These are phyloP conservation scores for Gossypium davidsonii DNA, from an alignment of 441 rosid genomes.

Conservation along the genomic window DNA sequence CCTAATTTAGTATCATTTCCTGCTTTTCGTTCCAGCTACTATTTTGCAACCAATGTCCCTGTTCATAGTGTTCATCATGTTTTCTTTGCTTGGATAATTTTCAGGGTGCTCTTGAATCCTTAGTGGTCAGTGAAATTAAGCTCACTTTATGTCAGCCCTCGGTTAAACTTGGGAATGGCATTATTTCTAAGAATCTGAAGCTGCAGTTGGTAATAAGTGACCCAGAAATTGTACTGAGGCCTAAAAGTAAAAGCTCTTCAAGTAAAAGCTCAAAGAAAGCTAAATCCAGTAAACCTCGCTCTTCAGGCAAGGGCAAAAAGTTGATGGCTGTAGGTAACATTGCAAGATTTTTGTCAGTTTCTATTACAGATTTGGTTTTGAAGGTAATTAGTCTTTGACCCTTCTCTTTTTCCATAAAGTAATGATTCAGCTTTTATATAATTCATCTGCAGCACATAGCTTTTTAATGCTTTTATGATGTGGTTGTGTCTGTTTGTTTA, in stretches of 20 bases:
- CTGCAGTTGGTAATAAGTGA: conserved; percentile 71
- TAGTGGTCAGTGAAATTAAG: conserved; percentile 85
- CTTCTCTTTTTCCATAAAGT: neutral
- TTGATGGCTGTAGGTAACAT: conserved; percentile 82
- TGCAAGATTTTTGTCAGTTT: conserved; percentile 91
- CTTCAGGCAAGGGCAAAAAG: conserved; percentile 69
- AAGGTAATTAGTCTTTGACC: conserved; percentile 45
- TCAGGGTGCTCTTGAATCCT: conserved; percentile 92
- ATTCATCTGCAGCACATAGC: neutral
- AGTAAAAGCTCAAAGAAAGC: conserved; percentile 42
- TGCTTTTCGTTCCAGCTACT: neutral
- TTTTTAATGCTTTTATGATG: neutral
- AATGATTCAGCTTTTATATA: neutral
- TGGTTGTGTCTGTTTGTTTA: neutral
- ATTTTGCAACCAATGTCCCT: neutral
- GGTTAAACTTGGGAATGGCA: conserved; percentile 83
- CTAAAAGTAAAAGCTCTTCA: conserved; percentile 40
- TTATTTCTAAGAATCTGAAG: conserved; percentile 80
- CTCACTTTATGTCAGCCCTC: conserved; percentile 77
- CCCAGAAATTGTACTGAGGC: conserved; percentile 72
- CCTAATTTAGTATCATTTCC: neutral
- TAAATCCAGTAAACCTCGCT: conserved; percentile 47
- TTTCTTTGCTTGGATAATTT: conserved; percentile 24
- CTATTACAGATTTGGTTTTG: conserved; percentile 70
- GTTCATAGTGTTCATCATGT: conserved; percentile 11